Evolutionary conservation across 495 filamentous ascomycete genomes (phyloP), one percentile per base, ranked within the genome.

Genomic region (Xanthoparmelia taractica): DNA sequence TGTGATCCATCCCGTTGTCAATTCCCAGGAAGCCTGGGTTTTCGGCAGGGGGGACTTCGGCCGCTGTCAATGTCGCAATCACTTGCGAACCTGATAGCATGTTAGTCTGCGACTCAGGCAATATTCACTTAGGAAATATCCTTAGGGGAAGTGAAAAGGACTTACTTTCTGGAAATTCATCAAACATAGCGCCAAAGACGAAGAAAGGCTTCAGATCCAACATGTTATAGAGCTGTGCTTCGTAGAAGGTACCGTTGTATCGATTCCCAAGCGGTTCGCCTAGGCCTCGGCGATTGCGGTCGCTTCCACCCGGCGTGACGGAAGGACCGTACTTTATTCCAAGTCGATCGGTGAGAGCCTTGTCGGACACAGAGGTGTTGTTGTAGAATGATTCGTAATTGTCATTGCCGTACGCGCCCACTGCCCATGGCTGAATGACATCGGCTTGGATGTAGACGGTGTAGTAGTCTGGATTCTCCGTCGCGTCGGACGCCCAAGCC

Each of bases 161-260:
- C 69, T 54, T 72, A 34, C 70, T 70, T 58, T 73, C 71, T 38
- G 71, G 71, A 31, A 68, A 63, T 36, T 73, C 71, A 56, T 73
- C 71, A 58, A 73, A 73, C 71, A 73, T 73, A n/a, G 71, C 70
- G 17, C 68, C 68, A 48, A 73, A 73, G 31, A 71, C 67, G 50
- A 73, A 73, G 25, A 43, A 68, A 1, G 71, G 71, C 65, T 70
- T 72, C 59, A 73, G 38, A n/a, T 65, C 63, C 17, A 72, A 58
- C 31, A 67, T 66, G 13, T 68, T 68, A 29, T 71, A 52, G 4
- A 72, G 62, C 59, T 73, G 71, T 50, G 66, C 70, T 36, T 71
- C 65, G 36, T 69, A 73, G 57, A 72, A 73, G 17, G 65, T 63
- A 4, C 71, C 71, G 43, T 73, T 73, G 50, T 61, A 73, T 20